A percentile compares a stretch with the other conserved stretches of the same genome.
Conservation (phyloP, 1,139 yeast genomes). For the Blastobotrys persicus region DNA sequence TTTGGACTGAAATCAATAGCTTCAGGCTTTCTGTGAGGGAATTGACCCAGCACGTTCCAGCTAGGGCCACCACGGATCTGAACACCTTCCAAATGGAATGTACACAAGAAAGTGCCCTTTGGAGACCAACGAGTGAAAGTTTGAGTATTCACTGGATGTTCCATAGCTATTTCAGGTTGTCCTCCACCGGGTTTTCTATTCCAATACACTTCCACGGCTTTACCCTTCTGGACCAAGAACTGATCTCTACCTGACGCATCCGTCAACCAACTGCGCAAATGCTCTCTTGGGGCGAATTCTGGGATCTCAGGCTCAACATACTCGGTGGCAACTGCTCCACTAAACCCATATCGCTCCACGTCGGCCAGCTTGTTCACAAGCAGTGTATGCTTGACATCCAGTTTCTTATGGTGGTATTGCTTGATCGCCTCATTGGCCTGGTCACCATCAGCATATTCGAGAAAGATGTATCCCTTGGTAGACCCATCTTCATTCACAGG, state of each 20-base stretch:
- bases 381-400: constrained; percentile 90
- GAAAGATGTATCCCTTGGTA: constrained; percentile 85
- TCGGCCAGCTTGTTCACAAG: constrained; percentile 81
- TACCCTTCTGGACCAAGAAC: constrained; percentile 73
- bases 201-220: constrained; percentile 85
- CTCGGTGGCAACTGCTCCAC: constrained; percentile 60
- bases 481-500: constrained; percentile 72
- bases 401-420: constrained; percentile 79
- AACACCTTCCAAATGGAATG: constrained; percentile 92
- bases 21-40: constrained; percentile 86
- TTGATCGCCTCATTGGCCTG: constrained; percentile 79
- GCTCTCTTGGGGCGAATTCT: constrained; percentile 71
- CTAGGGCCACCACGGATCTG: constrained; percentile 94
- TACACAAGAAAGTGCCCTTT: constrained; percentile 82
- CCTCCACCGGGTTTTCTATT: constrained; percentile 58
- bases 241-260: constrained; percentile 92
- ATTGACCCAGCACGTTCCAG: constrained; percentile 67
- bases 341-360: constrained; percentile 75
- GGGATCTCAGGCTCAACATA: constrained; percentile 71
- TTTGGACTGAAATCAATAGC: constrained; percentile 89
- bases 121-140: constrained; percentile 90
- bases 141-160: constrained; percentile 67
- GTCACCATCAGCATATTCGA: constrained; percentile 68
- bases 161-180: constrained; percentile 71
- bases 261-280: constrained; percentile 85